Evolutionary conservation across 352 stramenopile species (phyloP).

Genomic region (Phytophthora hybrid): DNA sequence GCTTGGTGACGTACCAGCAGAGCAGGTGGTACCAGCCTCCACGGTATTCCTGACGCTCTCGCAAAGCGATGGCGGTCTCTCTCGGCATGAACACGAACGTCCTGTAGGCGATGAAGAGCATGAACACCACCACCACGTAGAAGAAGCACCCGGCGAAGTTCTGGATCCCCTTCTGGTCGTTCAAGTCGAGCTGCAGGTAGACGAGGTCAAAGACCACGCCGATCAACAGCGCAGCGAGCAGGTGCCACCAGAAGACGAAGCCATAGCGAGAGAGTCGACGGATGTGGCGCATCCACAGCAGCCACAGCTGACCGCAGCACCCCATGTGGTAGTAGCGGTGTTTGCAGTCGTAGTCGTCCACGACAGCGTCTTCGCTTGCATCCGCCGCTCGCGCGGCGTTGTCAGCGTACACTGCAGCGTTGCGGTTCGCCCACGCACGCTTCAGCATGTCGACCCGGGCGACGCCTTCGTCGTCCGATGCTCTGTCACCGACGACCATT

Average conservation of each 20-base stretch:
- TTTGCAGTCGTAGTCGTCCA: conserved; percentile 33
- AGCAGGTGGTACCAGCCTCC: conserved; percentile 50
- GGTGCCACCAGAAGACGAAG: conserved; percentile 49
- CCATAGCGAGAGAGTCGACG: conserved; percentile 56
- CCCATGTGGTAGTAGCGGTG: conserved; percentile 44
- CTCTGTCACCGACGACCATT: conserved; percentile 45
- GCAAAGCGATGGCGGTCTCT: conserved; percentile 52
- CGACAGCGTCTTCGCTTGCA: conserved; percentile 18
- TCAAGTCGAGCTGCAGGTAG: conserved; percentile 52
- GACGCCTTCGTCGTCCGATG: conserved; percentile 37
- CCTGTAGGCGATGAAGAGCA: conserved; percentile 52
- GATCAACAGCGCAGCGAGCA: conserved; percentile 58
- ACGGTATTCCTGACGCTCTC: conserved; percentile 53
- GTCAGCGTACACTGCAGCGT: conserved; percentile 27
- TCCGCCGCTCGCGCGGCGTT: conserved; percentile 22
- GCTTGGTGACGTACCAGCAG: conserved; percentile 59
- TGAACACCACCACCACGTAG: conserved; percentile 57
- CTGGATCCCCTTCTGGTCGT: conserved; percentile 60
- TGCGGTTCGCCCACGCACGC: conserved; percentile 39
- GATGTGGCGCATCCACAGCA: conserved; percentile 45
- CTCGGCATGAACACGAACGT: conserved; percentile 50
- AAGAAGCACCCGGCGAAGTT: conserved; percentile 64
- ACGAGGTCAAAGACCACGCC: conserved; percentile 53
- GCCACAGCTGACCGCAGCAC: conserved; percentile 42
- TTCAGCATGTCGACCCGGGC: conserved; percentile 46